Conservation (phyloP, 305 asterid species). For the Fraxinus velutina region DNA sequence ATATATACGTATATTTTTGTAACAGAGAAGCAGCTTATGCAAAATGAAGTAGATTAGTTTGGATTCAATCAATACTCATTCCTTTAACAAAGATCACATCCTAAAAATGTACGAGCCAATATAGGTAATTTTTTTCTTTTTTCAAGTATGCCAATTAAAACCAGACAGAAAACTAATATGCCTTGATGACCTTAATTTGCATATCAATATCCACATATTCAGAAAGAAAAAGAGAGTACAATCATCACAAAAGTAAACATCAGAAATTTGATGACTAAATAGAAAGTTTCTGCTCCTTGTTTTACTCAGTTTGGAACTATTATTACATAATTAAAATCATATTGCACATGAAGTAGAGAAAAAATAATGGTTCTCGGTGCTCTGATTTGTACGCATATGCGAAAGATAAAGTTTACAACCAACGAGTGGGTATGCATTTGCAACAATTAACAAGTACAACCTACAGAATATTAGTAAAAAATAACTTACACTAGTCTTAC, state of each 20-base stretch:
- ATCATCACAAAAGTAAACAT: not conserved
- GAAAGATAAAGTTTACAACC: not conserved
- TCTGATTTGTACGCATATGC: not conserved
- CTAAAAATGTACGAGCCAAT: not conserved
- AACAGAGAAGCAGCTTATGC: not conserved
- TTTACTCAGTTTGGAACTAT: not conserved
- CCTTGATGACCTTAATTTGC: not conserved
- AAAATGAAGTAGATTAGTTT: not conserved
- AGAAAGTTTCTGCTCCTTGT: not conserved
- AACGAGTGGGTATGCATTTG: not conserved
- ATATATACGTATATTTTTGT: not conserved
- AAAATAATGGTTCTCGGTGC: not conserved
- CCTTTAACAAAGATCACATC: not conserved
- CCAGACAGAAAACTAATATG: not conserved
- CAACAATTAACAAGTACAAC: not conserved
- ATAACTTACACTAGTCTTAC: slow-evolving; percentile 74
- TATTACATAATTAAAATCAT: not conserved
- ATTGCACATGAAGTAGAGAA: not conserved
- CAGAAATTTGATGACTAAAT: not conserved
- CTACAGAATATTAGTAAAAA: not conserved
- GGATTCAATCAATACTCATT: not conserved
- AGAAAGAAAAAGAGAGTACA: not conserved
- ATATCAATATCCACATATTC: slow-evolving; percentile 2
- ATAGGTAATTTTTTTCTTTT: not conserved
- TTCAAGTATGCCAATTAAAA: not conserved